Conservation (phyloP, 2,329 filamentous ascomycete species). For the Biscogniauxia marginata region DNA sequence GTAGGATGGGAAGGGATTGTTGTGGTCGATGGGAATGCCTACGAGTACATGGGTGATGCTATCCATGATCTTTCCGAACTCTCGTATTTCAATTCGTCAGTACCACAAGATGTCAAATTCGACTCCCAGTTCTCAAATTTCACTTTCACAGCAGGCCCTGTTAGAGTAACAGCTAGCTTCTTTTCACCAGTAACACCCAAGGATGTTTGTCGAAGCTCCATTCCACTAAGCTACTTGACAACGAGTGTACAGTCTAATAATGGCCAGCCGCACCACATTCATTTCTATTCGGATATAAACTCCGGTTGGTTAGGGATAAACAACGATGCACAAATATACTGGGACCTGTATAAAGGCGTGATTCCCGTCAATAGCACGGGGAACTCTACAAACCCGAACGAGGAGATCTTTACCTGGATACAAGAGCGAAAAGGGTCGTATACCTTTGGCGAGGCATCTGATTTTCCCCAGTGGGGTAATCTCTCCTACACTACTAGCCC, state of each 20-base stretch:
- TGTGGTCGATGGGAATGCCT: slow-evolving; percentile 38
- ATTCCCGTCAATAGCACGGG: slow-evolving; percentile 33
- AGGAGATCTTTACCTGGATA: slow-evolving; percentile 62
- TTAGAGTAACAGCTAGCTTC: slow-evolving; percentile 48
- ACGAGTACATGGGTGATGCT: slow-evolving; percentile 46
- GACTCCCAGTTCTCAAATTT: slow-evolving; percentile 48
- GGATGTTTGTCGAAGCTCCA: slow-evolving; percentile 73
- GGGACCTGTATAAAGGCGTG: slow-evolving; percentile 57
- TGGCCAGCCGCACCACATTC: slow-evolving; percentile 50
- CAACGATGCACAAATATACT: slow-evolving; percentile 62
- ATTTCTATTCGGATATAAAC: slow-evolving; percentile 66
- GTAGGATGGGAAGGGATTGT: slow-evolving; percentile 50
- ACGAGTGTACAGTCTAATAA: slow-evolving; percentile 60
- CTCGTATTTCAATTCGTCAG: slow-evolving; percentile 35
- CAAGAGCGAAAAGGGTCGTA: slow-evolving; percentile 70
- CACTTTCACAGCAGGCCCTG: slow-evolving; percentile 36
- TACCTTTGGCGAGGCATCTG: slow-evolving; percentile 62
- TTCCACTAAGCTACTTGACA: slow-evolving; percentile 75
- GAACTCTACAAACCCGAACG: slow-evolving; percentile 56
- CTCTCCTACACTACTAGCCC: slow-evolving; percentile 61
- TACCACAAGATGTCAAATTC: slow-evolving; percentile 40
- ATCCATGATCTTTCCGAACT: slow-evolving; percentile 39
- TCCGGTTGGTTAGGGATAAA: slow-evolving; percentile 79
- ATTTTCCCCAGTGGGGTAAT: slow-evolving; percentile 64
- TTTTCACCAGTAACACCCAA: slow-evolving; percentile 77